These are phyloP conservation scores for Inonotus hispidus DNA, from an alignment of 1,284 basidiomycete genomes.

Conservation along the genomic window DNA sequence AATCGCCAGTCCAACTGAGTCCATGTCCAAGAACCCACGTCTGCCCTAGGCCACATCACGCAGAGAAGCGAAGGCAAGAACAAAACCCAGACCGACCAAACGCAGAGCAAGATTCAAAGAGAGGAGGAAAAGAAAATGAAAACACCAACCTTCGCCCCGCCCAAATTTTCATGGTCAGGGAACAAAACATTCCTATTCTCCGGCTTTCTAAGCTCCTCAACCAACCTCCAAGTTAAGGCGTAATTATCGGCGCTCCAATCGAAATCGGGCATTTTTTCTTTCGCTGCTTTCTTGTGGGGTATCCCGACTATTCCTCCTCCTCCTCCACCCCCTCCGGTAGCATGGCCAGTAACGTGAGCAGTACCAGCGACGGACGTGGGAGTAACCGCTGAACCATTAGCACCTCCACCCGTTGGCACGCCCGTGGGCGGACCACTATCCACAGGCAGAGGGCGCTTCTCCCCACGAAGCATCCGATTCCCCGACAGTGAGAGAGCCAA, in stretches of 20 bases:
- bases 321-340: neutral
- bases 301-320: neutral
- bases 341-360: neutral
- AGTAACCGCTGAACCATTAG: neutral
- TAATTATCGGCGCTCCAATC: conserved; percentile 17
- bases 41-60: no score
- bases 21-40: no score
- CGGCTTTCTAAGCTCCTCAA: conserved; percentile 12
- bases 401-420: neutral
- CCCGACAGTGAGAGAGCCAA: neutral
- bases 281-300: conserved; percentile 7
- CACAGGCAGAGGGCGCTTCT: conserved; percentile 13
- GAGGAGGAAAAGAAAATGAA: neutral
- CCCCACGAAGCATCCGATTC: conserved; percentile 14
- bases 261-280: conserved; percentile 17
- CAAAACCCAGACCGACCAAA: no score
- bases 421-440: neutral
- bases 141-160: conserved; percentile 1
- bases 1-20: neutral
- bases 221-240: conserved; percentile 13
- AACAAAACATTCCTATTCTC: conserved; percentile 16
- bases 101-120: neutral
- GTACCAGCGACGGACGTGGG: neutral
- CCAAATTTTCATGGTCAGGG: conserved; percentile 12
- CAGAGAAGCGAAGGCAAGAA: no score